phyloP scores from a whole-genome alignment of 148 eudicot genomes.

The Nyssa sinensis region DNA sequence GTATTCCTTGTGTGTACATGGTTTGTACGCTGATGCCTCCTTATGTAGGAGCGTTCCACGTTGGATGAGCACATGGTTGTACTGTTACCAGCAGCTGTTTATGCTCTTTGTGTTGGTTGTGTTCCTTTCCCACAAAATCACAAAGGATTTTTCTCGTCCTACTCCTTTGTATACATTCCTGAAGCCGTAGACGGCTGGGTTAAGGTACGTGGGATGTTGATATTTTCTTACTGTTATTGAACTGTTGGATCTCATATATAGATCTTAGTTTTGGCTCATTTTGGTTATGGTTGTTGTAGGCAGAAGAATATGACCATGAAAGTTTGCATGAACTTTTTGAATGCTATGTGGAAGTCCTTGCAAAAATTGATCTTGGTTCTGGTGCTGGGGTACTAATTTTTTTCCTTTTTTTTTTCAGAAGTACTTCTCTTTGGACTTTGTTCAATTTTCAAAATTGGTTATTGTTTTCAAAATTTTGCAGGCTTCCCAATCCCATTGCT shows the following conservation, averaged over 20 bases:
- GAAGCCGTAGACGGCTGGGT: slow-evolving; percentile 36
- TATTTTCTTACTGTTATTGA: neutral
- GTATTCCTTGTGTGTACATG: too few relatives aligned
- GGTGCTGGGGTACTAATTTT: slow-evolving; percentile 39
- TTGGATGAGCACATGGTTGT: slow-evolving; percentile 59
- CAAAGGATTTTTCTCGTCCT: slow-evolving; percentile 27
- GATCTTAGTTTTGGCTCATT: slow-evolving; percentile 6
- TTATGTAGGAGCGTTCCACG: slow-evolving; percentile 47
- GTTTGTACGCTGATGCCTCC: neutral
- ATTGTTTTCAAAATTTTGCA: slow-evolving; percentile 19
- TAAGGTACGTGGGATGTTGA: slow-evolving; percentile 32
- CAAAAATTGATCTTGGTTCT: slow-evolving; percentile 45
- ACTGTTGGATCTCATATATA: neutral
- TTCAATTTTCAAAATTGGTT: slow-evolving; percentile 1
- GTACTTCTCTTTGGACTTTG: neutral
- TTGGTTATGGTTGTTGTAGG: slow-evolving; percentile 39
- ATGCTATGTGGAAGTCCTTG: slow-evolving; percentile 69
- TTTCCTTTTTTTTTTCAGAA: neutral
- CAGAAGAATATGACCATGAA: slow-evolving; percentile 42
- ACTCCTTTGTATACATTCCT: slow-evolving; percentile 31
- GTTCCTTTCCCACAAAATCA: slow-evolving; percentile 35
- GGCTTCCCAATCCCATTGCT: slow-evolving; percentile 30
- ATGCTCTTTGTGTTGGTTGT: slow-evolving; percentile 75
- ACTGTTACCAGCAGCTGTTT: slow-evolving; percentile 72
- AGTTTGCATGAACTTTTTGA: slow-evolving; percentile 49